Conservation (phyloP, 495 filamentous ascomycete genomes). For the Trichocladium antarcticum region DNA sequence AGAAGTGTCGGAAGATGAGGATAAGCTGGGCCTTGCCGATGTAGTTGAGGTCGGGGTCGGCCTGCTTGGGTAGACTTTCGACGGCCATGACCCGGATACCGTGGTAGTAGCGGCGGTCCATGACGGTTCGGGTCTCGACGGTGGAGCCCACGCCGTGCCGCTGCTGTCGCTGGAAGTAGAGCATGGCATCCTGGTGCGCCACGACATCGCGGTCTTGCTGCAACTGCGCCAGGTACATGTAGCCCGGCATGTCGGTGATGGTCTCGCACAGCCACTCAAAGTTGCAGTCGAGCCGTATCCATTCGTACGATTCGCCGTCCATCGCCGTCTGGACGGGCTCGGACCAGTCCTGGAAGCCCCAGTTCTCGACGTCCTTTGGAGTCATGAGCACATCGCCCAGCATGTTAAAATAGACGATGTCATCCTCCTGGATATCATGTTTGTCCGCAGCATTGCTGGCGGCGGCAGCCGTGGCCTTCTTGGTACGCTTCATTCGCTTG, state of each 20-base stretch:
- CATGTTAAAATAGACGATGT: constrained; percentile 91
- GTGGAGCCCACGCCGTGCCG: constrained; percentile 68
- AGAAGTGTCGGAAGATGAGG: constrained; percentile 75
- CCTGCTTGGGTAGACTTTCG: constrained; percentile 60
- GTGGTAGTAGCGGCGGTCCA: constrained; percentile 88
- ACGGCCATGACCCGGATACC: constrained; percentile 79
- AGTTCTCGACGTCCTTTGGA: constrained; percentile 68
- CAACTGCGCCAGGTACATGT: constrained; percentile 95
- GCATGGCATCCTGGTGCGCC: constrained; percentile 70
- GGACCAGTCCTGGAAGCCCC: constrained; percentile 80
- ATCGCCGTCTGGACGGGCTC: constrained; percentile 76
- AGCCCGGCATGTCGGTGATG: constrained; percentile 64
- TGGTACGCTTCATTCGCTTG: constrained; percentile 87
- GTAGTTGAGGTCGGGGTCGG: constrained; percentile 50
- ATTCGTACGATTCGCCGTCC: constrained; percentile 94
- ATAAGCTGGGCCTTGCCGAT: constrained; percentile 75
- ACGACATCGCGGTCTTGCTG: constrained; percentile 96
- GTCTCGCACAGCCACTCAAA: constrained; percentile 92
- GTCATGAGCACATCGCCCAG: constrained; percentile 82
- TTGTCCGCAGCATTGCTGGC: constrained; percentile 40
- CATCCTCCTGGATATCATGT: constrained; percentile 72
- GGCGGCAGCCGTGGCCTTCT: constrained; percentile 60
- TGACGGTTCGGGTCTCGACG: constrained; percentile 73
- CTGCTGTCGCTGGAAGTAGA: constrained; percentile 31
- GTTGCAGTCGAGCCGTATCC: constrained; percentile 95